Evolutionary conservation across 306 rosid genomes (phyloP), one percentile per base, ranked within the genome.

Genomic region (Lotus japonicus): DNA sequence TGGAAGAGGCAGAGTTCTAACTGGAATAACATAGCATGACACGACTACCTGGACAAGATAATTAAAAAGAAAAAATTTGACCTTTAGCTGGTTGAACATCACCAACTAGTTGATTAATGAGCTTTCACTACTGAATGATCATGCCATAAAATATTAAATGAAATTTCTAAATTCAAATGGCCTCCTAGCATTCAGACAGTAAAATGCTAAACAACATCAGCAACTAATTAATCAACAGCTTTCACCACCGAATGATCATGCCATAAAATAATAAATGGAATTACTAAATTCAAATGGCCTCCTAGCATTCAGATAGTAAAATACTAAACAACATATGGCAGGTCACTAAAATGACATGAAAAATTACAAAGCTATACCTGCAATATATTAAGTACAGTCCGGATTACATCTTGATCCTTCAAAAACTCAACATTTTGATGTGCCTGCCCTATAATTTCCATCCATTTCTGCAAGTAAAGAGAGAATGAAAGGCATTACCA

Each of bases 361-460:
- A 44, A 18, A 50, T 36, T 14, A 23, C n/a, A 75, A 65, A 28
- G 16, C 9, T 17, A 58, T 75, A 89, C 97, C 97, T 95, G 99
- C 63, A 90, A 75, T 77, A 95, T 95, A 80, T 95, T 95, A 73
- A 95, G 95, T 64, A 95, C 97, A 1, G 97, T 88, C 53, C 96
- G 81, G 75, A 90, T 88, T 41, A 90, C 95, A 17, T 88, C 92
- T 64, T 85, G 97, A 83, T 88, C 97, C 90, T 95, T 90, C 58
- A 95, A 75, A 68, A 80, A 85, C 5, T 90, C 96, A 74, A 83
- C 96, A 83, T 91, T 85, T 78, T 84, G 79, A 70, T 92, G 96
- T 2, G 99, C 99, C 83, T 88, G 95, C 17, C 97, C 95, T 43
- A 95, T 90, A 68, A 95, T 90, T 81, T 90, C 97, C 55, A 73